phyloP scores from a whole-genome alignment of 2,329 filamentous ascomycete species.

The Pestalotiopsis sp. region DNA sequence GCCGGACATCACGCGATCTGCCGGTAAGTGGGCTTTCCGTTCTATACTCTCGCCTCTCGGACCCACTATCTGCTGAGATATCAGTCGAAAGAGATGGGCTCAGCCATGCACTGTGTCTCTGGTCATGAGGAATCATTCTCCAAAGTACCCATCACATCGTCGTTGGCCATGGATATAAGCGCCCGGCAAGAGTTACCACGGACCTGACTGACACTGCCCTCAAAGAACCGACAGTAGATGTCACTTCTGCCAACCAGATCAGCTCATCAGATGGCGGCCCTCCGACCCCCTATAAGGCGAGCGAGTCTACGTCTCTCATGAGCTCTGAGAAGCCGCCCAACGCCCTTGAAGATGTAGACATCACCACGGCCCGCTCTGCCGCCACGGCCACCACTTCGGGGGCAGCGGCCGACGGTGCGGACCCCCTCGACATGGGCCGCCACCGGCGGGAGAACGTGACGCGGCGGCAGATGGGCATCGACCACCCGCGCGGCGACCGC shows the following conservation, averaged over 20 bases:
- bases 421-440: slow-evolving; percentile 42
- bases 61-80: not conserved
- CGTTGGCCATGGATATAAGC: not conserved
- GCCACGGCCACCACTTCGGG: slow-evolving; percentile 19
- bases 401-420: slow-evolving; percentile 24
- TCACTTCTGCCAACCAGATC: not conserved
- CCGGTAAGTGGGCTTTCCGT: not conserved
- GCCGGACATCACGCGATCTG: not conserved
- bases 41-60: not conserved
- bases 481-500: slow-evolving; percentile 48
- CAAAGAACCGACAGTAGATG: slow-evolving; percentile 1
- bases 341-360: not conserved
- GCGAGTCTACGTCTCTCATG: not conserved
- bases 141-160: not conserved
- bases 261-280: slow-evolving; percentile 3
- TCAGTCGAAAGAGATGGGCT: not conserved
- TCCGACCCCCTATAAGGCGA: not conserved
- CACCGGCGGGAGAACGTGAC: slow-evolving; percentile 43
- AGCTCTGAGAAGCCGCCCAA: not conserved
- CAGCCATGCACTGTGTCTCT: not conserved
- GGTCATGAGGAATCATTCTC: not conserved
- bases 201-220: not conserved
- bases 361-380: not conserved
- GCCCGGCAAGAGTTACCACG: not conserved
- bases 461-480: slow-evolving; percentile 47